A percentile compares a stretch with the other conserved stretches of the same genome.
phyloP scores from a whole-genome alignment of 108 stramenopile species.

The Nitzschia putrida region DNA sequence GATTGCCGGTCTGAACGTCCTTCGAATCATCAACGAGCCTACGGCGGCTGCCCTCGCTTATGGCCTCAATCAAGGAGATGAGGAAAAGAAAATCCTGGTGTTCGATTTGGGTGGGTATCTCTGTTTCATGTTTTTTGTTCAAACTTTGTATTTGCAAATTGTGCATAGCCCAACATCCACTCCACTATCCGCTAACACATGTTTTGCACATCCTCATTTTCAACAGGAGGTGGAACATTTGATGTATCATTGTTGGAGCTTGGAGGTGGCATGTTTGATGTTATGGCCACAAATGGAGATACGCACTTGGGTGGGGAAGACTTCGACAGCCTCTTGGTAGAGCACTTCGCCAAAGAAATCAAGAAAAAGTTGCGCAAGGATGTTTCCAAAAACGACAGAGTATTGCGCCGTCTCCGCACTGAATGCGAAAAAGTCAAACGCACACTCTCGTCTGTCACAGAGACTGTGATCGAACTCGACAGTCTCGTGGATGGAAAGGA shows the following conservation, averaged over 20 bases:
- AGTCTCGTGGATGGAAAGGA: constrained; percentile 83
- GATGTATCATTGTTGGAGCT: constrained; percentile 95
- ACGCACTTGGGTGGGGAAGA: constrained; percentile 92
- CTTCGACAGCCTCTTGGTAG: constrained; percentile 91
- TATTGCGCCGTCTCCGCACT: constrained; percentile 83
- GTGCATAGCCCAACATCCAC: no score
- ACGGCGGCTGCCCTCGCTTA: constrained; percentile 98
- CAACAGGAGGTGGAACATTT: not conserved
- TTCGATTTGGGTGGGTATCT: constrained; percentile 97
- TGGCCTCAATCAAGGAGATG: constrained; percentile 58
- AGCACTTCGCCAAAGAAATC: constrained; percentile 80
- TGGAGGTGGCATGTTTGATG: constrained; percentile 93
- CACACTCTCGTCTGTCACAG: constrained; percentile 72
- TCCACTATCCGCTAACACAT: no score
- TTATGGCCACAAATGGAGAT: constrained; percentile 85
- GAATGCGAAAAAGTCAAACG: constrained; percentile 92
- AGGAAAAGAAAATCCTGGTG: constrained; percentile 92
- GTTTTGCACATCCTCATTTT: no score
- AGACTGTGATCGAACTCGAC: constrained; percentile 89
- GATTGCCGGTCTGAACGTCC: constrained; percentile 92
- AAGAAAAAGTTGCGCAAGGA: constrained; percentile 51
- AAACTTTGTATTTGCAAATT: no score
- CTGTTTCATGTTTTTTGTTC: no score
- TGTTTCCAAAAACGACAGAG: constrained; percentile 74
- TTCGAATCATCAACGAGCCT: constrained; percentile 98